A percentile compares a stretch with the other conserved stretches of the same genome.
Evolutionary conservation across 1,284 basidiomycete genomes (phyloP).

Genomic region (Cutaneotrichosporon cyanovorans): DNA sequence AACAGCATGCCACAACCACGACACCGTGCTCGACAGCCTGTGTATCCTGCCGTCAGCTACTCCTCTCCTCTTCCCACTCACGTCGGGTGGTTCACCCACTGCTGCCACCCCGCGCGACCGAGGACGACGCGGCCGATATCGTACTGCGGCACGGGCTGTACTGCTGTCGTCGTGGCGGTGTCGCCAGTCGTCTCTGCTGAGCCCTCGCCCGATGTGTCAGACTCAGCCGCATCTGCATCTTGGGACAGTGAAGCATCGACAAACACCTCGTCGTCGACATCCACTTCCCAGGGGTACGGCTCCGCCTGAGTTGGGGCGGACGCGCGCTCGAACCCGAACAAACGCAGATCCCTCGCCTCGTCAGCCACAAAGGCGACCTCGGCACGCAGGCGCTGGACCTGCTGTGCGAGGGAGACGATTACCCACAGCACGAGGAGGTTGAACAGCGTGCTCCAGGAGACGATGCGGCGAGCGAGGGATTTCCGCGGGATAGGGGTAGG

Average conservation of each 20-base stretch:
- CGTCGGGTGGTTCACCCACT: slow-evolving; percentile 10
- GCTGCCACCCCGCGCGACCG: neutral
- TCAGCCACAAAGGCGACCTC: slow-evolving; percentile 35
- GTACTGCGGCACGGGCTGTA: neutral
- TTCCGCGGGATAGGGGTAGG: neutral
- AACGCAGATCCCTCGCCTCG: slow-evolving; percentile 33
- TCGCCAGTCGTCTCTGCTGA: too few relatives aligned
- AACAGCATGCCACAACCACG: slow-evolving; percentile 25
- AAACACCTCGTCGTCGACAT: too few relatives aligned
- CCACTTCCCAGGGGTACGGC: too few relatives aligned
- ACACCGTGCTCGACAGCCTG: slow-evolving; percentile 7
- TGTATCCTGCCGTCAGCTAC: slow-evolving; percentile 5
- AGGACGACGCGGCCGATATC: slow-evolving; percentile 7
- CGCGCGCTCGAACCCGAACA: slow-evolving; percentile 18
- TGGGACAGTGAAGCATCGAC: too few relatives aligned
- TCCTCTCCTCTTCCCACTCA: neutral
- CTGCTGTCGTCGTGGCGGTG: neutral
- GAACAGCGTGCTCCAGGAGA: slow-evolving; percentile 25
- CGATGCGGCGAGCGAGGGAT: slow-evolving; percentile 4
- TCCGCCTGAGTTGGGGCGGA: too few relatives aligned
- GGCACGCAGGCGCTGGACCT: slow-evolving; percentile 29
- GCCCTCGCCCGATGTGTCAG: too few relatives aligned
- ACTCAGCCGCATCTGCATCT: too few relatives aligned
- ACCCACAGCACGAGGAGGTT: slow-evolving; percentile 33
- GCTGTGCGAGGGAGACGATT: slow-evolving; percentile 27